Base-by-base conservation (phyloP, 2,329 filamentous ascomycete genomes). In the Elsinoe necatrix region DNA sequence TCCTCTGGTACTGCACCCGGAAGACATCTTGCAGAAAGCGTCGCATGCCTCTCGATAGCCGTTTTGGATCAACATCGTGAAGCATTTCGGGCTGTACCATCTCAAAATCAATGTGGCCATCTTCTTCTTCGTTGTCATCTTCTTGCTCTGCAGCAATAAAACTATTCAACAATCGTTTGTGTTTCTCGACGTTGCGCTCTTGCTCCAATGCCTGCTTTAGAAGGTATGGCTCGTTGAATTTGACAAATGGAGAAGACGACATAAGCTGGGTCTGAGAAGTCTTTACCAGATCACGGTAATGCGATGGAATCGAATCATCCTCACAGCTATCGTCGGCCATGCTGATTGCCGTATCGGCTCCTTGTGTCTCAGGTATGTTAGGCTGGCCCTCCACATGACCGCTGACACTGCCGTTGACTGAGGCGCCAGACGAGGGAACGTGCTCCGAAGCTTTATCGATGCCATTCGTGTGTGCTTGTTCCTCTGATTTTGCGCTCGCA, bases 71-170 rank as follows among this genome's bases (percentile, higher is more conserved):
- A 63, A 85, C 85, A 55, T 88, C 85, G 64, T 95, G 89, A 0
- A 98, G 87, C 91, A 97, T 97, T 63, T 95, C 89, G 0, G 93
- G 92, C 60, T 87, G 89, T 61, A 98, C 95, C 8, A 98, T 80
- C 63, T 95, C 85, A 63, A 98, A 98, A 31, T 84, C 85, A 57
- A 68, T 64, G 7, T 62, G 57, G 4, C 55, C 58, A 4, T 62
- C 58, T 21, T 68, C 65, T 25, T 67, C 61, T 7, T 71, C 67
- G 18, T 69, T 68, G 6, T 61, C 59, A 0, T 69, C 69, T 1
- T 69, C 70, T 5, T 61, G 55, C 14, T 61, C 64, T 63, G 85
- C 62, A 12, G 71, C 65, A 27, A 68, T 71, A 60, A 77, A 77
- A 61, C 95, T 87, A 63, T 96, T 89, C 35, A 89, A 84, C 9